These are phyloP conservation scores for Papiliotrema nemorosa DNA, from an alignment of 1,284 basidiomycete species.

Conservation along the genomic window DNA sequence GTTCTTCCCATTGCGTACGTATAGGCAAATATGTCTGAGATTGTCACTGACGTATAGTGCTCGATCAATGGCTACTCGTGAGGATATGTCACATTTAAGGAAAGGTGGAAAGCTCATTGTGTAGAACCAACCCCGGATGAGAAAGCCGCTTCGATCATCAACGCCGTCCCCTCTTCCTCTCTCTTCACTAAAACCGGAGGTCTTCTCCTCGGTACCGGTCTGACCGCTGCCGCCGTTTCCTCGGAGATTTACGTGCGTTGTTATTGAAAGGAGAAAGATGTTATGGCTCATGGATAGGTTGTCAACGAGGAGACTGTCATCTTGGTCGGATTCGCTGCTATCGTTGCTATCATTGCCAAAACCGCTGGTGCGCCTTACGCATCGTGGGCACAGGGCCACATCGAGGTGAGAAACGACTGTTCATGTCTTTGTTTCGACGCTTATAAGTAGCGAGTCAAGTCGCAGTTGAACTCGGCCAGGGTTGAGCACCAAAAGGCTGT, in stretches of 20 bases:
- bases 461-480: conserved; percentile 76
- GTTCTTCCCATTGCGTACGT: conserved; percentile 12
- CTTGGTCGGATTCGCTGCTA: conserved; percentile 76
- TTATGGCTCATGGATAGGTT: conserved; percentile 50
- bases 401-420: conserved; percentile 52
- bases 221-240: conserved; percentile 88
- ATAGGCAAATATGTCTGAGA: neutral
- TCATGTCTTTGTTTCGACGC: neutral
- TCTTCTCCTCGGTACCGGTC: conserved; percentile 84
- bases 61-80: conserved; percentile 44
- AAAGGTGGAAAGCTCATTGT: neutral
- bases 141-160: conserved; percentile 85
- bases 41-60: conserved; percentile 13
- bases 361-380: conserved; percentile 78
- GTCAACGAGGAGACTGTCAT: conserved; percentile 92
- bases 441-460: conserved; percentile 61
- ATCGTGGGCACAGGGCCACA: conserved; percentile 86
- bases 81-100: conserved; percentile 14
- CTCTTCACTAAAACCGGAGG: conserved; percentile 93
- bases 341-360: conserved; percentile 81
- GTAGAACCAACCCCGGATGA: conserved; percentile 65
- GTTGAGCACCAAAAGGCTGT: conserved; percentile 90
- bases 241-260: conserved; percentile 81
- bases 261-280: neutral
- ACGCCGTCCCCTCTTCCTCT: conserved; percentile 86